These are phyloP conservation scores for Rubroshorea leprosula DNA, from an alignment of 345 rosid species.

Conservation along the genomic window DNA sequence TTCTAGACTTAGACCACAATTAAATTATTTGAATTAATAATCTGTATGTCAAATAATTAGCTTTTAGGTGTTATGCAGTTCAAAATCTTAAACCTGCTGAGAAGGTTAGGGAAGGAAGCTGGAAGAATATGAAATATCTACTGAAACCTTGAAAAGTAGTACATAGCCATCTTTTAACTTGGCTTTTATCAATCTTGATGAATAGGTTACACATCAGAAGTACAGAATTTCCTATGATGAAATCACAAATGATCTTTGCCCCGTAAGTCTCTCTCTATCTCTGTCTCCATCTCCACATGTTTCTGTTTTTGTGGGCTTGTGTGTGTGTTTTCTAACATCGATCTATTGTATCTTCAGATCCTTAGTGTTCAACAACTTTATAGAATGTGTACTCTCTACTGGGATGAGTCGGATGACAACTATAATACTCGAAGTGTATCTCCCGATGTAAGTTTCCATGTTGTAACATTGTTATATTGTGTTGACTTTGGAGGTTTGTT, in stretches of 20 bases:
- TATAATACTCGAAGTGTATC: constrained; percentile 90
- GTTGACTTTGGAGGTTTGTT: background rate
- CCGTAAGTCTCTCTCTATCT: too few species aligned
- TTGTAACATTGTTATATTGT: constrained; percentile 13
- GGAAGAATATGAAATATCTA: background rate
- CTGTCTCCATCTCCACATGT: too few species aligned
- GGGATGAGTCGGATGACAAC: constrained; percentile 99
- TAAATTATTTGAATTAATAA: background rate
- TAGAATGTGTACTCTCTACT: constrained; percentile 87
- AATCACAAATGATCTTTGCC: constrained; percentile 90
- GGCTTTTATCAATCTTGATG: background rate
- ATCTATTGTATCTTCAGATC: constrained; percentile 40
- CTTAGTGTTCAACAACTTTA: constrained; percentile 87
- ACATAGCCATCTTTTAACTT: background rate
- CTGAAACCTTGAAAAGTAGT: too few species aligned
- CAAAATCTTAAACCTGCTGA: background rate
- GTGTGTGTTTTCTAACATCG: constrained; percentile 4
- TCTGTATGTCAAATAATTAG: background rate
- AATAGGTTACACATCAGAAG: constrained; percentile 96
- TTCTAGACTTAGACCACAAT: background rate
- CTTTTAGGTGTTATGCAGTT: background rate
- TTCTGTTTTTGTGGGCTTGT: background rate
- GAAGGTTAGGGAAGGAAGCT: background rate
- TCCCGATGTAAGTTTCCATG: constrained; percentile 58
- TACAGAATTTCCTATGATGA: constrained; percentile 93